Base-by-base conservation (phyloP, 2,329 filamentous ascomycete species). In the Monosporascus ibericus region DNA sequence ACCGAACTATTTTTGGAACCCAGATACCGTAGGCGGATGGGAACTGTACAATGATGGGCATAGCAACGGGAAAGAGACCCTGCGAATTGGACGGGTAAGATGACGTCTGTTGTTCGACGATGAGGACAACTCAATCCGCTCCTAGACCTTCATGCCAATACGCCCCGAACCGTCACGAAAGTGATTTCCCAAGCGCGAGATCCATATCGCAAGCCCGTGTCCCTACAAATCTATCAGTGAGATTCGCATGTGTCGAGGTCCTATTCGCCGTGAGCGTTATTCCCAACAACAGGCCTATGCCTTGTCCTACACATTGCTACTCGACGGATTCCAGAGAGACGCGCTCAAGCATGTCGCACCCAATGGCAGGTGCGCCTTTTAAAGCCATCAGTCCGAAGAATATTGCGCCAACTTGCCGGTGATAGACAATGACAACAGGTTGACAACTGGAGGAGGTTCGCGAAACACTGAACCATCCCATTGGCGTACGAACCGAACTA, bases 121-220 rank as follows among this genome's bases (percentile, higher is more conserved):
- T 42, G 39, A 24, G 18, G 14, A 42, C 9, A 57, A 54, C 53
- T 54, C 58, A 53, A 47, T 42, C 36, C 40, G 40, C 52, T 52
- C 54, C 44, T 52, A 49, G 49, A 48, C 27, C 55, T 22, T 42
- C 49, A 52, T 54, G 22, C 8, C 36, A 37, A 47, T 49, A 49
- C 52, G 39, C 30, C 30, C 9, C 2, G 30, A 34, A 14, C 30
- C 30, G 30, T 34, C 5, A 14, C 4, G 5, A 34, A 30, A 14
- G 30, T 34, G 30, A 11, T 4, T 34, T 34, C 30, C 30, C 1
- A 34, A 34, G 30, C 14, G 11, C 30, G 11, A 34, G 11, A 2
- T 34, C 30, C 30, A 34, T 34, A 14, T 34, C 30, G 30, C 9
- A 34, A 34, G 30, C 9, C 5, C 30, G 1, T 34, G 11, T 34